These are phyloP conservation scores for Yarrowia phangngaensis DNA, from an alignment of 805 yeast species.

Conservation along the genomic window DNA sequence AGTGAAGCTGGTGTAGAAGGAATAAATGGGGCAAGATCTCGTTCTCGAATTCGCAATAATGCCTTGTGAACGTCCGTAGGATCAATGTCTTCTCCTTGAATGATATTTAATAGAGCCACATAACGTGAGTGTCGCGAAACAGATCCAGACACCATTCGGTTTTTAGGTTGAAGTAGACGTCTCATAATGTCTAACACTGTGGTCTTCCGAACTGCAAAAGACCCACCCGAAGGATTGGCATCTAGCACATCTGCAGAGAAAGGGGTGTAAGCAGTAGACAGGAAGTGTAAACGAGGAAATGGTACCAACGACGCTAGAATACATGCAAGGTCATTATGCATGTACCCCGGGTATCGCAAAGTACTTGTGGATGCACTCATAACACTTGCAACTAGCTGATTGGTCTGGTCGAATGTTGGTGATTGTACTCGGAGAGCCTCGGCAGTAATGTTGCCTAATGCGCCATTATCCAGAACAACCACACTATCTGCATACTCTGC, in stretches of 20 bases:
- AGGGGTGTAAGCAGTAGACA: conserved; percentile 72
- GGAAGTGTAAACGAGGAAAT: conserved; percentile 74
- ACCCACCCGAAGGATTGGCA: conserved; percentile 49
- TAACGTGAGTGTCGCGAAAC: conserved; percentile 50
- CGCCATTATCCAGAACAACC: conserved; percentile 87
- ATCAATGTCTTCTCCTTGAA: conserved; percentile 58
- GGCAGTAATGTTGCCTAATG: conserved; percentile 69
- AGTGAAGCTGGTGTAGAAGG: conserved; percentile 82
- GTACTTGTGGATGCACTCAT: conserved; percentile 84
- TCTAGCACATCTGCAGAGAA: conserved; percentile 43
- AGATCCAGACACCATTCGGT: conserved; percentile 59
- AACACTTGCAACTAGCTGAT: conserved; percentile 79
- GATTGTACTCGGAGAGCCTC: conserved; percentile 52
- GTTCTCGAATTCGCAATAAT: conserved; percentile 42
- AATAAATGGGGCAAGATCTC: conserved; percentile 58
- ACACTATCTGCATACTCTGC: conserved; percentile 83
- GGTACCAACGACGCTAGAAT: conserved; percentile 80
- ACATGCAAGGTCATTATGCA: conserved; percentile 80
- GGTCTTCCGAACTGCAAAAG: conserved; percentile 59
- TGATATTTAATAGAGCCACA: conserved; percentile 65
- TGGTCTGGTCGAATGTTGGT: conserved; percentile 73
- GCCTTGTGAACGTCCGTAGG: conserved; percentile 60
- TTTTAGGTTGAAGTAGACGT: conserved; percentile 72
- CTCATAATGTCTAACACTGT: conserved; percentile 83
- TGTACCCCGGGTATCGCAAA: conserved; percentile 83